These are phyloP conservation scores for Ophiostoma sp. DNA, from an alignment of 2,329 filamentous ascomycete species.

Conservation along the genomic window DNA sequence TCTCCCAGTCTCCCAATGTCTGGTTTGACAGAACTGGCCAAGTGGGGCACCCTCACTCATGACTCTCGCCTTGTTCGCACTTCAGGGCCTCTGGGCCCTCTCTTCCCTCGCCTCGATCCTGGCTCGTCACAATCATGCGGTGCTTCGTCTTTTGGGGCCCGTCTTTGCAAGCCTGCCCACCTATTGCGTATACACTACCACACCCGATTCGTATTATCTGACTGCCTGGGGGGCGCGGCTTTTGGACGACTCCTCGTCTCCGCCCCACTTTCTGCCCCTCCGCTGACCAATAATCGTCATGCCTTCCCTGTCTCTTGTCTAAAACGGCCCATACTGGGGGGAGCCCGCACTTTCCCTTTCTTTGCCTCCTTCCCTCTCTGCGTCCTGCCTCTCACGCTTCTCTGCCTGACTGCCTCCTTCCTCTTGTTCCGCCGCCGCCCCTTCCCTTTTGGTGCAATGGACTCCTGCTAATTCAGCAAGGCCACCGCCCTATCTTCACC, in stretches of 20 bases:
- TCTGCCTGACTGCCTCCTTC: not conserved
- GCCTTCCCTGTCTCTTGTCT: conserved; percentile 17
- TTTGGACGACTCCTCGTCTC: conserved; percentile 22
- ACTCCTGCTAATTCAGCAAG: not conserved
- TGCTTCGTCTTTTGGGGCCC: not conserved
- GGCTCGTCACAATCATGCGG: not conserved
- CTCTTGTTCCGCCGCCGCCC: not conserved
- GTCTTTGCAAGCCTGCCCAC: conserved; percentile 17
- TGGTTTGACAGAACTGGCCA: conserved; percentile 8
- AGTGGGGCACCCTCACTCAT: conserved; percentile 7
- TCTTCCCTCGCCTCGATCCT: conserved; percentile 3
- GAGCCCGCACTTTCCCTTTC: conserved; percentile 7
- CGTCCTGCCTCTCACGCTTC: not conserved
- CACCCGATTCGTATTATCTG: conserved; percentile 20
- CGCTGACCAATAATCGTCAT: conserved; percentile 23
- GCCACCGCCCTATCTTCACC: conserved; percentile 17
- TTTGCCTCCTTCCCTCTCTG: conserved; percentile 9
- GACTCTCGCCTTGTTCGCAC: not conserved
- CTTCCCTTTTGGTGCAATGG: conserved; percentile 15
- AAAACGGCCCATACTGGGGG: conserved; percentile 19
- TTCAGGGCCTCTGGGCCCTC: not conserved
- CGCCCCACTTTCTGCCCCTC: conserved; percentile 22
- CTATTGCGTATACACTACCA: conserved; percentile 17
- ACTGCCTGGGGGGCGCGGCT: conserved; percentile 18
- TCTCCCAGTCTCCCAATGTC: not conserved